These are phyloP conservation scores for Ophiostoma sp. DNA, from an alignment of 2,329 filamentous ascomycete species.

Conservation along the genomic window DNA sequence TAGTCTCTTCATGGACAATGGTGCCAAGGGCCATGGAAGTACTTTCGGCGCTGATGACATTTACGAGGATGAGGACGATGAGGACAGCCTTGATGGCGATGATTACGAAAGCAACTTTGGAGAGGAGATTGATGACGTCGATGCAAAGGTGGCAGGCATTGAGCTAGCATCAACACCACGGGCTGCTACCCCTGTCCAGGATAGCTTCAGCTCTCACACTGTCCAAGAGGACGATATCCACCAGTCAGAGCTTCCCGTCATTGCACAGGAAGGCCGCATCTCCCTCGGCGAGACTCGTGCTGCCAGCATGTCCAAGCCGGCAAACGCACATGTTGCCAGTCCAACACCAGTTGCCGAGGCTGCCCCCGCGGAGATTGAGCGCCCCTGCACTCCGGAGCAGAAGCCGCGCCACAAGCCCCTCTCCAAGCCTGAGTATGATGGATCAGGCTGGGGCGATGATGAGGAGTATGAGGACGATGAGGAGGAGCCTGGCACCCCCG, in stretches of 20 bases:
- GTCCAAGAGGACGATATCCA: conserved; percentile 24
- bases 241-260: conserved; percentile 17
- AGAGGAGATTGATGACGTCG: conserved; percentile 36
- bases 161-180: conserved; percentile 51
- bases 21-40: conserved; percentile 44
- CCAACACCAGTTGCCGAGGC: conserved; percentile 34
- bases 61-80: conserved; percentile 37
- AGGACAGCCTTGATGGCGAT: conserved; percentile 37
- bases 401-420: conserved; percentile 43
- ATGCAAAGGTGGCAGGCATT: conserved; percentile 34
- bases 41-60: conserved; percentile 35
- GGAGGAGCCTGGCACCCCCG: conserved; percentile 67
- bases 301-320: conserved; percentile 24
- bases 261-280: conserved; percentile 26
- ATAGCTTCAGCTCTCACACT: conserved; percentile 25
- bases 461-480: conserved; percentile 52
- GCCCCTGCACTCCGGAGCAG: conserved; percentile 46
- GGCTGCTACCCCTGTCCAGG: conserved; percentile 38
- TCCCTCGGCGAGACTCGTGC: conserved; percentile 22
- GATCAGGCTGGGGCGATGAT: conserved; percentile 55
- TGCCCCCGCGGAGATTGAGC: conserved; percentile 33
- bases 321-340: conserved; percentile 32
- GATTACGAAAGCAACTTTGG: conserved; percentile 55
- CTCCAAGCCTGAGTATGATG: conserved; percentile 59
- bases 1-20: conserved; percentile 30